phyloP scores from a whole-genome alignment of 1,139 yeast species.

The Pneumocystis sp. region DNA sequence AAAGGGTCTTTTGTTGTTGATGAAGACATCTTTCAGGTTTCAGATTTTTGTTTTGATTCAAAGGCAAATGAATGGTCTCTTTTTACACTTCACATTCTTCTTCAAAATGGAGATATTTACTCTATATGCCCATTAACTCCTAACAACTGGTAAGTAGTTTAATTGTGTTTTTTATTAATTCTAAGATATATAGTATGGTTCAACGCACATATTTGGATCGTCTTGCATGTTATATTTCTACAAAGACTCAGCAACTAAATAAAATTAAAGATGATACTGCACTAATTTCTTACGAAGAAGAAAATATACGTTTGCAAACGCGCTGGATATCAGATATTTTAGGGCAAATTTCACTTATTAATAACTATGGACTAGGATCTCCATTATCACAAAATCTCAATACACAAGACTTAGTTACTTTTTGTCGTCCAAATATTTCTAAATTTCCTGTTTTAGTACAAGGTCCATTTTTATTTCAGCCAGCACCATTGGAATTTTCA shows the following conservation, averaged over 20 bases:
- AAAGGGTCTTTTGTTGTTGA: constrained; percentile 3
- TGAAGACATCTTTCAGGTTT: constrained; percentile 1
- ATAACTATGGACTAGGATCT: constrained; percentile 4
- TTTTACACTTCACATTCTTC: constrained; percentile 5
- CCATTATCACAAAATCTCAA: neutral
- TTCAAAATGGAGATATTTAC: constrained; percentile 7
- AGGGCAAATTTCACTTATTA: constrained; percentile 1
- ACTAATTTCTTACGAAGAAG: neutral
- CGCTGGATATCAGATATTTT: constrained; percentile 5
- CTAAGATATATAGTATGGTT: neutral
- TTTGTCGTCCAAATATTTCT: neutral
- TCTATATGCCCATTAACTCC: constrained; percentile 9
- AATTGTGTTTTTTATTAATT: neutral
- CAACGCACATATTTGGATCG: neutral
- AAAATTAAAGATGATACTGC: neutral
- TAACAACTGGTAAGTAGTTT: neutral
- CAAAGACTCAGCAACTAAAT: neutral
- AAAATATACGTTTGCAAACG: neutral
- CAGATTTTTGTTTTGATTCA: constrained; percentile 6
- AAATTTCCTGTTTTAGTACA: constrained; percentile 4
- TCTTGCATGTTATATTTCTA: constrained; percentile 3
- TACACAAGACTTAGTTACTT: constrained; percentile 4
- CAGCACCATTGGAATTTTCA: constrained; percentile 10
- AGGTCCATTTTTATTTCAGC: constrained; percentile 9
- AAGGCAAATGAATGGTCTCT: constrained; percentile 10